phyloP scores from a whole-genome alignment of 2,329 filamentous ascomycete genomes.

The Talaromyces sp. region DNA sequence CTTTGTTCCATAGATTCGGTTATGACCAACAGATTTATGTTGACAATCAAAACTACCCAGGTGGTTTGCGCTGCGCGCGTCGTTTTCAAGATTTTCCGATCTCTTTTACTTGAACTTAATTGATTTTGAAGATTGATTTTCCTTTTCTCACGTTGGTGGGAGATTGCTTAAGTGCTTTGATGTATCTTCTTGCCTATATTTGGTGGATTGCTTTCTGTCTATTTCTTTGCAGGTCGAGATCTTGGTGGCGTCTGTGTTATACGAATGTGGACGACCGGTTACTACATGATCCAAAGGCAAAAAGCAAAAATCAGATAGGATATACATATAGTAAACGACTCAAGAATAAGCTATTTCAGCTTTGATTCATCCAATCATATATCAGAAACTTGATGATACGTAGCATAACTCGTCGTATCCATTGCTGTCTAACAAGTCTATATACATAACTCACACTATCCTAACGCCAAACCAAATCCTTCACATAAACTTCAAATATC shows the following conservation, averaged over 20 bases:
- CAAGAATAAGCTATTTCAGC: not conserved
- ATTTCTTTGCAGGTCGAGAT: not conserved
- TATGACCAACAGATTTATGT: conserved; percentile 5
- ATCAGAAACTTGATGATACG: too few species aligned
- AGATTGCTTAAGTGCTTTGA: too few species aligned
- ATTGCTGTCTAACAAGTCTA: not conserved
- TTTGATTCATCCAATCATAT: not conserved
- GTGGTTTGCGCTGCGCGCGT: conserved; percentile 1
- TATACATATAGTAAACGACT: not conserved
- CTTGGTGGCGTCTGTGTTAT: too few species aligned
- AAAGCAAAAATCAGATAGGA: not conserved
- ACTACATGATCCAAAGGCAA: not conserved
- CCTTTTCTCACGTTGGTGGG: too few species aligned
- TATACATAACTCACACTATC: not conserved
- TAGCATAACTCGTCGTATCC: too few species aligned
- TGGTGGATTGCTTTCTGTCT: not conserved
- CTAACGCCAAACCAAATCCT: too few species aligned
- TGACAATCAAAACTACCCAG: conserved; percentile 10
- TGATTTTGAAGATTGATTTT: too few species aligned
- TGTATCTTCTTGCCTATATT: too few species aligned
- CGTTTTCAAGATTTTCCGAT: not conserved
- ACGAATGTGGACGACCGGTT: too few species aligned
- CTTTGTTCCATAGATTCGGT: conserved; percentile 1
- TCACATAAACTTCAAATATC: too few species aligned
- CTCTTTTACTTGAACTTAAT: not conserved